Evolutionary conservation across 345 rosid genomes (phyloP), one percentile per base, ranked within the genome.

Genomic region (Erodium maritimum): DNA sequence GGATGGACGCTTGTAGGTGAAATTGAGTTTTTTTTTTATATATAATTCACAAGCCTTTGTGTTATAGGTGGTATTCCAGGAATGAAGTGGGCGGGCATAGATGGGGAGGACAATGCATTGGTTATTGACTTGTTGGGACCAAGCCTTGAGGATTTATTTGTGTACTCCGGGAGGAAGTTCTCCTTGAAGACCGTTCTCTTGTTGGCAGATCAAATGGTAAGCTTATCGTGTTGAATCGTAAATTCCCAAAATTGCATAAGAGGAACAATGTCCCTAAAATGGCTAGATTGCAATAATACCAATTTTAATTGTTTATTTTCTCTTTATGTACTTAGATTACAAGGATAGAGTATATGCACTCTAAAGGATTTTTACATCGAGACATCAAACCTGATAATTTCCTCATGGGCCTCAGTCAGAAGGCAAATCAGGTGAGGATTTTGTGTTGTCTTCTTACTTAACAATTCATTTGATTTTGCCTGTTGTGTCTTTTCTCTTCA

Each of bases 321-420:
- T 55, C 20, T 48, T 25, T 1, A 50, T 21, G 29, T 53, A 19
- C 12, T 62, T n/a, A 89, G 96, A 74, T 89, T 14, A 76, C 94
- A 22, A 84, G 96, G 61, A 82, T 86, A 57, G 96, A 89, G 21
- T 88, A 75, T 60, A 82, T 84, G 52, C 91, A 89, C 65, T 79
- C 89, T 3, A 89, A 84, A 75, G 90, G 91, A 22, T 89, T 84
- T 74, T 72, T 89, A 57, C 96, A 89, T 61, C 76, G 96, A 73
- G 96, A 89, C 62, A 89, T 89, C n/a, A 89, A 89, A 60, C 95
- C 96, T 0, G 96, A 89, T 76, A 89, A 89, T 77, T 89, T 89
- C 22, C 91, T 89, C 23, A 89, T 89, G 88, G 96, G 96, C n/a
- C 75, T 86, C 25, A 91, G 89, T 8, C 78, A 86, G 21, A 87